phyloP scores from a whole-genome alignment of 2,329 filamentous ascomycete genomes.

The Fusarium scirpi region DNA sequence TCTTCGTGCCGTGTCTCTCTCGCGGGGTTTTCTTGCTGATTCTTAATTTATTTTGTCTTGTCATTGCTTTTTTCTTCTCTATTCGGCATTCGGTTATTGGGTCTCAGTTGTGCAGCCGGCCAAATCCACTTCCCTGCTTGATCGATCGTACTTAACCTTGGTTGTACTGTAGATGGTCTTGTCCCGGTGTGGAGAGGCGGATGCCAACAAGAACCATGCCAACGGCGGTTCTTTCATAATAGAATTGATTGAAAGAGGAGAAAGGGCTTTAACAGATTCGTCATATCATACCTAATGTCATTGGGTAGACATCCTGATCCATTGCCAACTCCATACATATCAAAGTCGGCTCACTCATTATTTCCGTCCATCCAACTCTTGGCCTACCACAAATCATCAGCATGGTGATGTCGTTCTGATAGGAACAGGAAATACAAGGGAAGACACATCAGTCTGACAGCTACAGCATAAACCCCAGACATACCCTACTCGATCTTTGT shows the following conservation, averaged over 20 bases:
- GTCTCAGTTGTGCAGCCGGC: slow-evolving; percentile 20
- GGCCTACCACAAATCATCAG: slow-evolving; percentile 21
- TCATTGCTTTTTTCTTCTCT: slow-evolving; percentile 12
- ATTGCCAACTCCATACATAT: slow-evolving; percentile 3
- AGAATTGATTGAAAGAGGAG: slow-evolving; percentile 13
- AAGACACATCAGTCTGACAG: slow-evolving; percentile 10
- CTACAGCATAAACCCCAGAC: slow-evolving; percentile 29
- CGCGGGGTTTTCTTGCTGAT: slow-evolving; percentile 9
- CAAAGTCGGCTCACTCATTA: neutral
- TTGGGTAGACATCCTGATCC: neutral
- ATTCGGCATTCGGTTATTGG: slow-evolving; percentile 11
- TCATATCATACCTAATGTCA: slow-evolving; percentile 19
- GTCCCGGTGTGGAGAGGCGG: slow-evolving; percentile 36
- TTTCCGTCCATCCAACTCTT: slow-evolving; percentile 8
- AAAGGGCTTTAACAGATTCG: slow-evolving; percentile 19
- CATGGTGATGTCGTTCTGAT: slow-evolving; percentile 32
- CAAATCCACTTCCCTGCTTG: slow-evolving; percentile 29
- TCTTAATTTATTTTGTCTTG: neutral
- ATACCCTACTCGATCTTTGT: slow-evolving; percentile 35
- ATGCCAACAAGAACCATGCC: slow-evolving; percentile 38
- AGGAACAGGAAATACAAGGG: slow-evolving; percentile 24
- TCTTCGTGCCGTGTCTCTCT: slow-evolving; percentile 7
- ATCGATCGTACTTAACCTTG: slow-evolving; percentile 20
- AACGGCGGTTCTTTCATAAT: slow-evolving; percentile 31
- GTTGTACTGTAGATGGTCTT: slow-evolving; percentile 41